Conservation (phyloP, 2,329 filamentous ascomycete genomes). For the Emmonsiellopsis sp. region DNA sequence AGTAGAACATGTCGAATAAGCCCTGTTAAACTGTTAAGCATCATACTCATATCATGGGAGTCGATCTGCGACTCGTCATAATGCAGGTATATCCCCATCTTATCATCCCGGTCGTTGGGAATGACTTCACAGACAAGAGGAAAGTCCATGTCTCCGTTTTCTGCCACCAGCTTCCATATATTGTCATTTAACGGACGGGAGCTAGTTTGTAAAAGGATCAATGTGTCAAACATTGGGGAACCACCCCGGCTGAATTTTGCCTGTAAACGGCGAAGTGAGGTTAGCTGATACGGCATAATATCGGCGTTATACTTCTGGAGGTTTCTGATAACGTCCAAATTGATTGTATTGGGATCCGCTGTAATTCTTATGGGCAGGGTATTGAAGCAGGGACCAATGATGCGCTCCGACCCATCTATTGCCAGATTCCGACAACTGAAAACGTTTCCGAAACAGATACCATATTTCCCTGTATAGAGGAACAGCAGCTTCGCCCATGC, state of each 20-base stretch:
- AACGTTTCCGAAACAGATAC: conserved; percentile 82
- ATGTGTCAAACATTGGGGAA: conserved; percentile 63
- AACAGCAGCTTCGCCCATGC: conserved; percentile 61
- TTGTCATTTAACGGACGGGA: conserved; percentile 33
- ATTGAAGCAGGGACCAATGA: conserved; percentile 90
- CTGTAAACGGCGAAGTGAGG: conserved; percentile 64
- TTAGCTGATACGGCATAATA: conserved; percentile 61
- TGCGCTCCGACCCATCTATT: conserved; percentile 56
- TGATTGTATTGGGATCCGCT: conserved; percentile 40
- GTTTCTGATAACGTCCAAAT: conserved; percentile 49
- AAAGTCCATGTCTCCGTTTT: conserved; percentile 51
- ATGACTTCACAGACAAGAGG: conserved; percentile 69
- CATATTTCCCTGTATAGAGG: conserved; percentile 45
- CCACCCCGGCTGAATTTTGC: conserved; percentile 37
- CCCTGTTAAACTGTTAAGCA: conserved; percentile 22
- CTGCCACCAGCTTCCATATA: conserved; percentile 44
- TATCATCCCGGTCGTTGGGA: conserved; percentile 46
- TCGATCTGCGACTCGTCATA: conserved; percentile 37
- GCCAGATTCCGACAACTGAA: conserved; percentile 65
- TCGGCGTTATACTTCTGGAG: conserved; percentile 56
- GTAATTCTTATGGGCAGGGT: conserved; percentile 64
- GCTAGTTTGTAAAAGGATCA: conserved; percentile 68
- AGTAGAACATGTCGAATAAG: conserved; percentile 26
- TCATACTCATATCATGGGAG: conserved; percentile 13
- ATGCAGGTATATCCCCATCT: conserved; percentile 54